Base-by-base conservation (phyloP, 2,329 filamentous ascomycete genomes). In the Apiospora malaysiana region DNA sequence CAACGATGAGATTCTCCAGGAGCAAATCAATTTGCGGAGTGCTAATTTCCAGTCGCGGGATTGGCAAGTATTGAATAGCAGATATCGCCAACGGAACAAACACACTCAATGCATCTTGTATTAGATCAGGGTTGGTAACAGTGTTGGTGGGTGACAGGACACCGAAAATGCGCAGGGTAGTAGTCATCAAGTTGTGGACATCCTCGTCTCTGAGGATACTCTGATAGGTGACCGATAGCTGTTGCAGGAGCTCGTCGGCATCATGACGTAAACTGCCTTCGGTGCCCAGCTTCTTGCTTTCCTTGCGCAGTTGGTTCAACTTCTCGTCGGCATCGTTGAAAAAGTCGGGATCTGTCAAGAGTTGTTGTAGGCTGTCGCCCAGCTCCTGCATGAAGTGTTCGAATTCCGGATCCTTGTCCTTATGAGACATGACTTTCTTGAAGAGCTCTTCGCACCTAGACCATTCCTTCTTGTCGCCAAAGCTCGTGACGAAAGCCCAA, bases 1-100 rank as follows among this genome's bases (percentile, higher is more conserved):
- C 94, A 43, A 98, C 86, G 72, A 98, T 92, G 43, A 98, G 85
- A 74, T 97, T 98, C 78, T 98, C 95, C 2, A 98, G 84, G 0
- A 98, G 84, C 6, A 98, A 87, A 76, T 98, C 95, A 70, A 97
- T 86, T 45, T 93, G 90, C 0, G 94, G 95, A 4, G 92, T 92
- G 0, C 93, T 92, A 6, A 98, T 85, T 80, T 98, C 95, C n/a
- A 98, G 82, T 5, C 95, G 91, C 0, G 95, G 95, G 69, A 98
- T 96, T 0, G 95, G 95, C 4, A 98, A 84, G 81, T 94, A 94
- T 79, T 98, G 94, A 43, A 98, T 86, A 2, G 90, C 89, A 74
- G 93, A 87, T 71, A 98, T 88, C 4, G 94, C 77, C 16, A 94
- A 83, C 0, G 95, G 95, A 6, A 96, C 85, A 78, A 98, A 95